These are phyloP conservation scores for Pyrrhoderma noxium DNA, from an alignment of 1,284 basidiomycete species.

Conservation along the genomic window DNA sequence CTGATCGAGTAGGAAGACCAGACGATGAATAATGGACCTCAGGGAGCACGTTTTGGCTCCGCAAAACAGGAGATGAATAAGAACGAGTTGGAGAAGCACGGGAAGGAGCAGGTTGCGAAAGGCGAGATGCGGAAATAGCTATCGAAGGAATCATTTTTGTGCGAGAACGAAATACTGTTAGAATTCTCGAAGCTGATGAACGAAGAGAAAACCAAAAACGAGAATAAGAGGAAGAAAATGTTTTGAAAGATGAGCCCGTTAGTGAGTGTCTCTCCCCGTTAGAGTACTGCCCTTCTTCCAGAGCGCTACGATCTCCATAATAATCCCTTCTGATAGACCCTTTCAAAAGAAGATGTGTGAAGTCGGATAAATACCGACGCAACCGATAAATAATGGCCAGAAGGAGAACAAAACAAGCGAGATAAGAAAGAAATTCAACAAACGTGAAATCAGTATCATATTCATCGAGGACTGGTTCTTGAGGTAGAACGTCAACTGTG, in stretches of 20 bases:
- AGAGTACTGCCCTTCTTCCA: conserved; percentile 51
- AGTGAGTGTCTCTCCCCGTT: conserved; percentile 10
- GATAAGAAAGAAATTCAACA: conserved; percentile 49
- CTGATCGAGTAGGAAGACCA: conserved; percentile 16
- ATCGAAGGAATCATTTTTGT: conserved; percentile 6
- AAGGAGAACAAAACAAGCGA: conserved; percentile 35
- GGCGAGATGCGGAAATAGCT: conserved; percentile 11
- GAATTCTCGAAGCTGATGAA: conserved; percentile 13
- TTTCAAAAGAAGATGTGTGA: conserved; percentile 41
- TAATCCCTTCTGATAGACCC: conserved; percentile 30
- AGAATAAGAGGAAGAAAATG: conserved; percentile 29
- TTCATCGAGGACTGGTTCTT: too few species aligned
- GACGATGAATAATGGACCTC: background rate
- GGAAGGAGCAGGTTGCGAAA: conserved; percentile 13
- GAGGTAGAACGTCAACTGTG: too few species aligned
- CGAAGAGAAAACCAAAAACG: conserved; percentile 22
- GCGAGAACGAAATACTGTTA: conserved; percentile 9
- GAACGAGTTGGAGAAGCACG: conserved; percentile 18
- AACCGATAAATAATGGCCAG: conserved; percentile 44
- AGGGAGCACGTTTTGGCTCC: conserved; percentile 7
- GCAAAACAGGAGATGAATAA: conserved; percentile 16
- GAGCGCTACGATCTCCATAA: conserved; percentile 37
- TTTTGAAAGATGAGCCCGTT: conserved; percentile 5
- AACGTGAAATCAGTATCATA: conserved; percentile 49
- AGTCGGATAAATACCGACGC: conserved; percentile 43